Percentiles rank a stretch among this genome's conserved stretches.
Conservation (phyloP, 108 stramenopile genomes). For the Cylindrotheca fusiformis region DNA sequence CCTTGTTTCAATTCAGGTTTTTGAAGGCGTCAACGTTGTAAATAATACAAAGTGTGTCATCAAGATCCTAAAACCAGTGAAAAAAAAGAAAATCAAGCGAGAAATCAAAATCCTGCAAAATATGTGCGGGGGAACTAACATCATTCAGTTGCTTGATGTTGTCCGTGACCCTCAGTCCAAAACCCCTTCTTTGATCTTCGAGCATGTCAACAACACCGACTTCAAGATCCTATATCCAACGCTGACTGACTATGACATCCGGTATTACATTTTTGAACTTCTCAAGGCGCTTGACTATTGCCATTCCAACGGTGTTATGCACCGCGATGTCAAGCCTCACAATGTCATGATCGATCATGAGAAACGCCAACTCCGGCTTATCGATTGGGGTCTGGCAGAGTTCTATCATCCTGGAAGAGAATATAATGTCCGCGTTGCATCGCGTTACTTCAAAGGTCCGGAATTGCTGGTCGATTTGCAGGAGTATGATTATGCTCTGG, state of each 20-base stretch:
- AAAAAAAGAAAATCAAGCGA: conserved; percentile 99
- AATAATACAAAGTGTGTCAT: conserved; percentile 98
- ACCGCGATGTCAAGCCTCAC: conserved; percentile 99
- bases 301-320: conserved; percentile 99
- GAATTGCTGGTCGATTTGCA: conserved; percentile 99
- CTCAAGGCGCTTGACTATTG: conserved; percentile 99
- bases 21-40: conserved; percentile 95
- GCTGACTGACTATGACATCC: conserved; percentile 96
- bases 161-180: conserved; percentile 99
- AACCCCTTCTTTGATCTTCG: conserved; percentile 98
- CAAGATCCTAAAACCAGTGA: conserved; percentile 99
- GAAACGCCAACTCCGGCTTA: conserved; percentile 94
- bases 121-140: conserved; percentile 99
- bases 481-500: conserved; percentile 99
- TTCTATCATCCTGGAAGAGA: conserved; percentile 99
- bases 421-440: conserved; percentile 99
- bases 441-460: conserved; percentile 99
- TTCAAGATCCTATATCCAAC: conserved; percentile 99
- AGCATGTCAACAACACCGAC: conserved; percentile 99
- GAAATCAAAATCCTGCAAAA: conserved; percentile 99
- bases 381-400: conserved; percentile 99
- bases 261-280: conserved; percentile 99
- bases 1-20: conserved; percentile 54
- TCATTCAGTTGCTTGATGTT: conserved; percentile 98
- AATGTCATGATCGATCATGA: conserved; percentile 99